Conservation (phyloP, 2,329 filamentous ascomycete species). For the Fusarium fracticaudum region DNA sequence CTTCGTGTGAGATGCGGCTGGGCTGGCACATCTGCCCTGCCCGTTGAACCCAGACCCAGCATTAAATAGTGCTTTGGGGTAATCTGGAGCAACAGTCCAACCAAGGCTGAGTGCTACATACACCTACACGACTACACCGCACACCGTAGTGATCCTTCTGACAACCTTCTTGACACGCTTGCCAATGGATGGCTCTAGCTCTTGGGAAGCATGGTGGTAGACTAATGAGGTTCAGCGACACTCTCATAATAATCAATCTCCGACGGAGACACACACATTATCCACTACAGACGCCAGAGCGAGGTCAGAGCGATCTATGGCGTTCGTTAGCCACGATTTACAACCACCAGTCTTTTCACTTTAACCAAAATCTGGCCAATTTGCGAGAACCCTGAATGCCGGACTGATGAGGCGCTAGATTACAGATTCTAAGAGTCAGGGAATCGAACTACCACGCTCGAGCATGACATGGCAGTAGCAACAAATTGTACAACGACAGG, state of each 20-base stretch:
- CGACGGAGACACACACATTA: background rate
- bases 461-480: slow-evolving; percentile 4
- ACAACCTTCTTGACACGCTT: background rate
- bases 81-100: slow-evolving; percentile 22
- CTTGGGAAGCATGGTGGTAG: background rate
- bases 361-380: slow-evolving; percentile 3
- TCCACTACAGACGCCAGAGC: background rate
- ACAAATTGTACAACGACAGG: background rate
- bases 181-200: background rate
- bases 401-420: slow-evolving; percentile 5
- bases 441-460: background rate
- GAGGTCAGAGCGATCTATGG: slow-evolving; percentile 27
- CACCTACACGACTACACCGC: background rate
- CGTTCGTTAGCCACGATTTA: slow-evolving; percentile 15
- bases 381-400: slow-evolving; percentile 1
- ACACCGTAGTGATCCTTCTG: background rate
- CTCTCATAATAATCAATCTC: slow-evolving; percentile 6
- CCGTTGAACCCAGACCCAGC: slow-evolving; percentile 24
- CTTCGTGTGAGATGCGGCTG: slow-evolving; percentile 18
- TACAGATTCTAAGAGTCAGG: slow-evolving; percentile 17
- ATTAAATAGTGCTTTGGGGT: slow-evolving; percentile 21
- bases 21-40: slow-evolving; percentile 14
- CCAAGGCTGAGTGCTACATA: slow-evolving; percentile 2
- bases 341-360: background rate
- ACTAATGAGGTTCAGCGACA: slow-evolving; percentile 6